These are phyloP conservation scores for Ogataea parapolymorpha DNA, from an alignment of 805 yeast species.

Conservation along the genomic window DNA sequence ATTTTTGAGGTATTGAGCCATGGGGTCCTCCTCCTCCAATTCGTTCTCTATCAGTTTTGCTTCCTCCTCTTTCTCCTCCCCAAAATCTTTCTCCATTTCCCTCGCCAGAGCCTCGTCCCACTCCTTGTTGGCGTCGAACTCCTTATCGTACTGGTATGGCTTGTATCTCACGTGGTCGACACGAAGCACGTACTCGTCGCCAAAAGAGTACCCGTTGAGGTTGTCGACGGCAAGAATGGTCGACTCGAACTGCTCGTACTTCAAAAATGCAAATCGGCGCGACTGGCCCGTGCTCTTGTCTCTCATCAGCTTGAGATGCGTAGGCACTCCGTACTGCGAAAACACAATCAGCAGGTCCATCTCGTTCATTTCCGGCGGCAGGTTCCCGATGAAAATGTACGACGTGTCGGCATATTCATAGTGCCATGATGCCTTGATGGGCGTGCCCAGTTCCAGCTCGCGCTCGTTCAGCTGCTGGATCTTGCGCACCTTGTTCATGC, in stretches of 20 bases:
- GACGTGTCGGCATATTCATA: slow-evolving; percentile 74
- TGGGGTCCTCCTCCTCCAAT: slow-evolving; percentile 33
- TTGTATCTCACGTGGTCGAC: slow-evolving; percentile 74
- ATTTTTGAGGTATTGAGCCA: slow-evolving; percentile 28
- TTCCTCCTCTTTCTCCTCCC: slow-evolving; percentile 35
- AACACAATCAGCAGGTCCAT: slow-evolving; percentile 74
- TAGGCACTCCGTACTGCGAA: slow-evolving; percentile 87
- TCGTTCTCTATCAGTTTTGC: slow-evolving; percentile 2
- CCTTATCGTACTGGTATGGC: slow-evolving; percentile 40
- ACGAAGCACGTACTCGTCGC: slow-evolving; percentile 45
- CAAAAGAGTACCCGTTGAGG: slow-evolving; percentile 56
- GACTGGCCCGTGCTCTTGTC: slow-evolving; percentile 65
- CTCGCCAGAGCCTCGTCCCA: slow-evolving; percentile 27
- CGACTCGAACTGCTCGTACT: slow-evolving; percentile 78
- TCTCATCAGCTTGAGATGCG: slow-evolving; percentile 64
- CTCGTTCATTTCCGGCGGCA: slow-evolving; percentile 64
- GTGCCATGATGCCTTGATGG: slow-evolving; percentile 82
- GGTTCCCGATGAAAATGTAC: slow-evolving; percentile 71
- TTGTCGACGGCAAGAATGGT: slow-evolving; percentile 87
- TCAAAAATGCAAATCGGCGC: slow-evolving; percentile 75
- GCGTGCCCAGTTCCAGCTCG: slow-evolving; percentile 61
- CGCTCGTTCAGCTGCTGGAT: slow-evolving; percentile 58
- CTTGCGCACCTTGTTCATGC: slow-evolving; percentile 22
- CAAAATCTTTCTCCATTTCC: slow-evolving; percentile 47
- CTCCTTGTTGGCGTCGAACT: slow-evolving; percentile 43